Evolutionary conservation across 163 green algal genomes (phyloP).

Genomic region (Scenedesmus sp.): DNA sequence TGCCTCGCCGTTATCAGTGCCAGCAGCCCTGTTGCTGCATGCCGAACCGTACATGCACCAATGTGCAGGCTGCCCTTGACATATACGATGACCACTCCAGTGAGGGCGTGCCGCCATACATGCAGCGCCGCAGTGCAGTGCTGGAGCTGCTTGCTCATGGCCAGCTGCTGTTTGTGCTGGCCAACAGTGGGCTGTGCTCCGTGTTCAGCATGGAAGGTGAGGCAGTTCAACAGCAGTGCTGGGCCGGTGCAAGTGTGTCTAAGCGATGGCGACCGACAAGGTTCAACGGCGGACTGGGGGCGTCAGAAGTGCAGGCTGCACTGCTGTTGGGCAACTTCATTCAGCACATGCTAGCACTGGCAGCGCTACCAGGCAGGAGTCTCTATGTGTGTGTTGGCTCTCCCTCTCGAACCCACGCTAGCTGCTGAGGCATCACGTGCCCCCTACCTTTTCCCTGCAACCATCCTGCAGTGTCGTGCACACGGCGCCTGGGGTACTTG

Average conservation of each 20-base stretch:
- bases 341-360: too few relatives aligned
- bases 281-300: too few relatives aligned
- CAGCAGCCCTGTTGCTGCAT: too few relatives aligned
- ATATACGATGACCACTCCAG: background rate
- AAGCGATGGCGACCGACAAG: too few relatives aligned
- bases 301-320: background rate
- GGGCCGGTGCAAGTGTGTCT: too few relatives aligned
- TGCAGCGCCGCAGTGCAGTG: constrained; percentile 31
- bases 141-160: background rate
- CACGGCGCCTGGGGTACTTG: background rate
- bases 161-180: constrained; percentile 27
- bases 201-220: constrained; percentile 22
- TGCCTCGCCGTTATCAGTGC: background rate
- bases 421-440: too few relatives aligned
- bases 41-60: background rate
- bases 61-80: background rate
- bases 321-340: background rate
- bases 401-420: too few relatives aligned
- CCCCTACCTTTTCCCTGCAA: background rate
- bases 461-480: background rate
- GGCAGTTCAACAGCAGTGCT: background rate
- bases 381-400: too few relatives aligned
- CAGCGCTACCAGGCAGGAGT: too few relatives aligned
- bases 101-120: background rate
- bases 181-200: constrained; percentile 22